phyloP scores from a whole-genome alignment of 257 asterid genomes.

The Echium plantagineum region DNA sequence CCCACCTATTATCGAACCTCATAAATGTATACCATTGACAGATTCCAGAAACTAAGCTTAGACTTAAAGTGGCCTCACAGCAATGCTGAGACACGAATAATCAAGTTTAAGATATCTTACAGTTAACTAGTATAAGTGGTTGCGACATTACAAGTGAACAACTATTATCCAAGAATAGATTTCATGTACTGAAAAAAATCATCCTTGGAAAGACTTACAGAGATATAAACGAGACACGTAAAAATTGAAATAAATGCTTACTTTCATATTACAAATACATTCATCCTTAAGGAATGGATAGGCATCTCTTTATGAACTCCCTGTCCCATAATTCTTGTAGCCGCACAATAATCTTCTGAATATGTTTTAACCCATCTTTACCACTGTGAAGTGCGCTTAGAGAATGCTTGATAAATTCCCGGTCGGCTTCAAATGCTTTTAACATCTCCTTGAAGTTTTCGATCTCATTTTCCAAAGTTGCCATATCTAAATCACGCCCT shows the following conservation, averaged over 20 bases:
- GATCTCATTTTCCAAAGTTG: constrained; percentile 24
- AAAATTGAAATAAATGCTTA: not conserved
- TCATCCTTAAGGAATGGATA: no score
- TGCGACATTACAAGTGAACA: not conserved
- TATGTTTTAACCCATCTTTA: constrained; percentile 31
- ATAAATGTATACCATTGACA: no score
- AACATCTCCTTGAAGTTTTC: constrained; percentile 29
- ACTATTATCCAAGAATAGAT: not conserved
- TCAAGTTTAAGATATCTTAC: not conserved
- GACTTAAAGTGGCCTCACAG: no score
- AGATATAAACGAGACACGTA: not conserved
- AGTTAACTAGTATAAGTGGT: not conserved
- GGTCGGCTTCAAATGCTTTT: constrained; percentile 41
- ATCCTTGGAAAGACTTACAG: not conserved
- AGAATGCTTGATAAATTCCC: constrained; percentile 30
- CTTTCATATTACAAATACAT: not conserved
- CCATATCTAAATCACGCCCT: constrained; percentile 17
- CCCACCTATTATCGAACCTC: no score
- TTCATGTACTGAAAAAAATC: not conserved
- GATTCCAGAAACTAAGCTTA: not conserved
- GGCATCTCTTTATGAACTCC: constrained; percentile 10
- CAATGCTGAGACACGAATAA: not conserved
- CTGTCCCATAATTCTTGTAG: constrained; percentile 31
- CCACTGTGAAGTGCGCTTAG: constrained; percentile 34
- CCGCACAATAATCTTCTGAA: constrained; percentile 42